Conservation (phyloP, 169 alveolate genomes). For the Cryptosporidium viatorum region DNA sequence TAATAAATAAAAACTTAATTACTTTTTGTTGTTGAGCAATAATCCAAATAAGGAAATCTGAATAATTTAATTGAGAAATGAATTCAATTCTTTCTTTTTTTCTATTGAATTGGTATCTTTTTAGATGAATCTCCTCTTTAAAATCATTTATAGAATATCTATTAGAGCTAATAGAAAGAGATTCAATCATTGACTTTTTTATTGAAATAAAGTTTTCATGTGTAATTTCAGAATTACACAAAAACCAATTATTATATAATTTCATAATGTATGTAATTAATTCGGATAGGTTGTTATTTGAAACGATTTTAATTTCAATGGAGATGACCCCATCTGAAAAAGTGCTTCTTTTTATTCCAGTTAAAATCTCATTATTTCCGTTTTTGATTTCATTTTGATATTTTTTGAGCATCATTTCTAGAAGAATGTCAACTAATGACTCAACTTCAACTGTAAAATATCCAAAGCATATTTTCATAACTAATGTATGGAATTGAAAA, state of each 20-base stretch:
- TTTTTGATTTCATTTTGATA: neutral
- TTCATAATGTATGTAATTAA: neutral
- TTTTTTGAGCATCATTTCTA: neutral
- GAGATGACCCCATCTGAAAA: conserved; percentile 18
- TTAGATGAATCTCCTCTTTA: conserved; percentile 9
- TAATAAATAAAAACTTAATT: conserved; percentile 1
- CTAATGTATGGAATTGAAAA: neutral
- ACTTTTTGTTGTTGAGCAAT: neutral
- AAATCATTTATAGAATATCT: neutral
- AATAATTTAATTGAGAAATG: conserved; percentile 7
- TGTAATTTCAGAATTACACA: neutral
- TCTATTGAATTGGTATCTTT: conserved; percentile 31
- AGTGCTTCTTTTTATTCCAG: conserved; percentile 3
- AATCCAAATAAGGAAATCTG: conserved; percentile 6
- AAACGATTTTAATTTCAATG: neutral
- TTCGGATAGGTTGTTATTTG: neutral
- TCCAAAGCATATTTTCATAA: conserved; percentile 7
- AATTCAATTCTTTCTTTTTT: conserved; percentile 1
- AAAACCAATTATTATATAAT: conserved; percentile 8
- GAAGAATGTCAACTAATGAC: conserved; percentile 10
- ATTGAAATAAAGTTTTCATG: neutral
- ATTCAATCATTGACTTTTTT: neutral
- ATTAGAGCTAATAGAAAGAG: neutral
- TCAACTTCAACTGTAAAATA: conserved; percentile 30
- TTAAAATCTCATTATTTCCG: neutral